Percentiles rank a stretch among this genome's conserved stretches.
Conservation (phyloP, 2,329 filamentous ascomycete genomes). For the Colletotrichum coccodes region DNA sequence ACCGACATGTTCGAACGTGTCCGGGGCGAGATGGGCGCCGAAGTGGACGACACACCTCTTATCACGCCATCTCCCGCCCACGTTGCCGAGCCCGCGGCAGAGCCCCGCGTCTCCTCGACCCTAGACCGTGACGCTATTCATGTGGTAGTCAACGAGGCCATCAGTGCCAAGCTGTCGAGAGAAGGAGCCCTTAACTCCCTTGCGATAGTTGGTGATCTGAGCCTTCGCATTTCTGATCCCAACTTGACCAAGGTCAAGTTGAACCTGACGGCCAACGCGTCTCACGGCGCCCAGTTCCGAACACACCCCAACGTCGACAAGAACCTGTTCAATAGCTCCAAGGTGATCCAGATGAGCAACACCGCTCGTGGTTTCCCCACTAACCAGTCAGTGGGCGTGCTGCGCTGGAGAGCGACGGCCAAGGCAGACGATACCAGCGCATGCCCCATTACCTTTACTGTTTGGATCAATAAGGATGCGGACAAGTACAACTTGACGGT, state of each 20-base stretch:
- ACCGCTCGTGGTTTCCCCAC: slow-evolving; percentile 88
- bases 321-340: slow-evolving; percentile 82
- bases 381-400: slow-evolving; percentile 91
- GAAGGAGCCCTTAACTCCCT: slow-evolving; percentile 90
- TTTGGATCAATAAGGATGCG: slow-evolving; percentile 94
- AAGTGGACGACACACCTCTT: slow-evolving; percentile 81
- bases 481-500: slow-evolving; percentile 90
- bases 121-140: slow-evolving; percentile 87
- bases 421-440: slow-evolving; percentile 83
- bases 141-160: slow-evolving; percentile 87
- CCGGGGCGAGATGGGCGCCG: slow-evolving; percentile 87
- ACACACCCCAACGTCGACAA: slow-evolving; percentile 98
- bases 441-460: slow-evolving; percentile 94
- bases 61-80: slow-evolving; percentile 66
- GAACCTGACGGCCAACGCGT: slow-evolving; percentile 78
- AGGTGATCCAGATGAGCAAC: slow-evolving; percentile 91
- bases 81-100: slow-evolving; percentile 61
- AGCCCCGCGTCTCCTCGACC: slow-evolving; percentile 71
- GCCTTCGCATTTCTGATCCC: slow-evolving; percentile 88
- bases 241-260: slow-evolving; percentile 93
- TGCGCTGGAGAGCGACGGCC: slow-evolving; percentile 90
- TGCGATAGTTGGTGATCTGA: slow-evolving; percentile 90
- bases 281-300: slow-evolving; percentile 88
- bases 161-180: slow-evolving; percentile 87
- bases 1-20: slow-evolving; percentile 98